A percentile compares a stretch with the other conserved stretches of the same genome.
These are phyloP conservation scores for Aspergillus unguis DNA, from an alignment of 2,329 filamentous ascomycete species.

Conservation along the genomic window DNA sequence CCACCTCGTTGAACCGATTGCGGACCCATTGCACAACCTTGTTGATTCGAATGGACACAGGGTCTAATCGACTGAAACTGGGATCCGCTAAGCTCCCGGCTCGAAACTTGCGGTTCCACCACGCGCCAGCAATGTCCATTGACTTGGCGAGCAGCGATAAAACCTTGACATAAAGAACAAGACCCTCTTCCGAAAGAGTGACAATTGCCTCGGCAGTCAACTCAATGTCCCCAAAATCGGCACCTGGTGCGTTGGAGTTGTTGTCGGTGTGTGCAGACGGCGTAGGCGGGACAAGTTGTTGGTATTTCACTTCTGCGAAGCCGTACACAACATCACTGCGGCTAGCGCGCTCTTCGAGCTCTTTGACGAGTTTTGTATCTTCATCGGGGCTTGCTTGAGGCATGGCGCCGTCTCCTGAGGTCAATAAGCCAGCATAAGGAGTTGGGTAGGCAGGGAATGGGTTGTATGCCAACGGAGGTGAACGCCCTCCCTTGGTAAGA, in stretches of 20 bases:
- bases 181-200: conserved; percentile 83
- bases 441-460: conserved; percentile 83
- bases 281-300: conserved; percentile 85
- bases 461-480: conserved; percentile 51
- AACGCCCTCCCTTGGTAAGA: conserved; percentile 45
- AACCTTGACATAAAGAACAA: conserved; percentile 95
- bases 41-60: conserved; percentile 72
- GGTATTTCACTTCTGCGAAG: conserved; percentile 97
- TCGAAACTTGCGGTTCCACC: conserved; percentile 82
- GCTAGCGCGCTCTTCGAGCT: conserved; percentile 87
- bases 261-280: conserved; percentile 57
- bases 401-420: conserved; percentile 61
- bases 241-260: conserved; percentile 29
- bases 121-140: conserved; percentile 89
- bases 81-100: conserved; percentile 53
- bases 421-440: conserved; percentile 65
- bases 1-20: conserved; percentile 88
- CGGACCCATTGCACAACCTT: conserved; percentile 95
- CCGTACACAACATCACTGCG: conserved; percentile 95
- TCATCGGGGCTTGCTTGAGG: conserved; percentile 66
- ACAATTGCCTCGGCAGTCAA: conserved; percentile 84
- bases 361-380: conserved; percentile 71
- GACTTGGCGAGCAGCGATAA: conserved; percentile 84
- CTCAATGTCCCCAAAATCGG: conserved; percentile 59
- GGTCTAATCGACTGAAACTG: conserved; percentile 43